phyloP scores from a whole-genome alignment of 2,329 filamentous ascomycete genomes.

The Cordyceps militaris region DNA sequence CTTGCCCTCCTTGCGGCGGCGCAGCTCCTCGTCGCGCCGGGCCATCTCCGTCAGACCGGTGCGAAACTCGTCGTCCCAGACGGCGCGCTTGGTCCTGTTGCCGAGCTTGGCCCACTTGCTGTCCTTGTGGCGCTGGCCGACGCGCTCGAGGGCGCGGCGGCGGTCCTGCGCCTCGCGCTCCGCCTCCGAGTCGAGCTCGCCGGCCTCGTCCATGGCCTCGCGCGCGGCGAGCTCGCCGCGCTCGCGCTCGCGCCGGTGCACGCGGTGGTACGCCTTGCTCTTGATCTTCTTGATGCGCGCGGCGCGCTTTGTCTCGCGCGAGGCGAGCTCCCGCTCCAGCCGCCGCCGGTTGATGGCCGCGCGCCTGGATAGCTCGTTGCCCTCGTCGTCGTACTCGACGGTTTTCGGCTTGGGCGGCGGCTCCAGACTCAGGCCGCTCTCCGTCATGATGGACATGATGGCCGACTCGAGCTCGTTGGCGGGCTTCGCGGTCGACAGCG shows the following conservation, averaged over 20 bases:
- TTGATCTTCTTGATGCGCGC: conserved; percentile 99
- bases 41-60: conserved; percentile 74
- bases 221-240: conserved; percentile 46
- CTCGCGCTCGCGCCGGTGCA: conserved; percentile 70
- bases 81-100: conserved; percentile 69
- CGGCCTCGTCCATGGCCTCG: conserved; percentile 48
- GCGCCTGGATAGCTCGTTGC: conserved; percentile 64
- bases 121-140: conserved; percentile 77
- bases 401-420: conserved; percentile 42
- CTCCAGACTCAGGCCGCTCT: conserved; percentile 66
- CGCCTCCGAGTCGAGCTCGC: conserved; percentile 57
- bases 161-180: conserved; percentile 62
- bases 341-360: conserved; percentile 68
- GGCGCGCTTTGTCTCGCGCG: conserved; percentile 78
- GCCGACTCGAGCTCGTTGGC: conserved; percentile 77
- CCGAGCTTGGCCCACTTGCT: conserved; percentile 89
- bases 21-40: conserved; percentile 72
- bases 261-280: conserved; percentile 86
- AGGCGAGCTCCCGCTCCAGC: conserved; percentile 74
- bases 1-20: conserved; percentile 70
- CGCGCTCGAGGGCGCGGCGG: conserved; percentile 72
- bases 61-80: conserved; percentile 84
- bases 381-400: conserved; percentile 60
- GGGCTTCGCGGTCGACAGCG: conserved; percentile 55
- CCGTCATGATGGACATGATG: conserved; percentile 82